phyloP scores from a whole-genome alignment of 176 grass and related monocot genomes.

The Typha latifolia region DNA sequence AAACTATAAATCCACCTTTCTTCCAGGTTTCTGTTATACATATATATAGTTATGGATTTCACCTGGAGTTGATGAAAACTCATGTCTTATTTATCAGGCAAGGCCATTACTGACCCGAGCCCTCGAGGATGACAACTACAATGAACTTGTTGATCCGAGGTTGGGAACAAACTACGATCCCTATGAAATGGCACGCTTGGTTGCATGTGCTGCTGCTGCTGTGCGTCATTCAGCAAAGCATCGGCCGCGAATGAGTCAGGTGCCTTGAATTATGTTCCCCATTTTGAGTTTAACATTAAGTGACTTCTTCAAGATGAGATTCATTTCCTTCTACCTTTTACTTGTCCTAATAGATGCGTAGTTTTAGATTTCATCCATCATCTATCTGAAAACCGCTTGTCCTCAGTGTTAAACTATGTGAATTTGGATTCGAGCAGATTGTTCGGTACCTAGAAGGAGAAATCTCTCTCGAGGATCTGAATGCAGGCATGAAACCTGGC shows the following conservation, averaged over 20 bases:
- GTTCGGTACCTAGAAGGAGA: slow-evolving; percentile 80
- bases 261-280: slow-evolving; percentile 4
- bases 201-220: slow-evolving; percentile 66
- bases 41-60: background rate
- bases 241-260: slow-evolving; percentile 74
- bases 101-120: slow-evolving; percentile 46
- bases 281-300: too few species aligned
- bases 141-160: slow-evolving; percentile 44
- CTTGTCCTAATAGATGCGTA: too few species aligned
- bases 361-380: too few species aligned
- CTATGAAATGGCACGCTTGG: slow-evolving; percentile 57
- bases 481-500: slow-evolving; percentile 56
- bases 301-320: too few species aligned
- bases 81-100: slow-evolving; percentile 26
- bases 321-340: too few species aligned
- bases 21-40: background rate
- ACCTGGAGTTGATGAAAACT: background rate
- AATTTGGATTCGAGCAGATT: slow-evolving; percentile 30
- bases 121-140: slow-evolving; percentile 40
- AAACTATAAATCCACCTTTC: background rate
- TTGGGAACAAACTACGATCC: slow-evolving; percentile 53
- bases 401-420: too few species aligned
- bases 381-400: too few species aligned
- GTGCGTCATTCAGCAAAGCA: slow-evolving; percentile 52
- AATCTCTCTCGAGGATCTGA: slow-evolving; percentile 65